Evolutionary conservation across 2,329 filamentous ascomycete genomes (phyloP).

Genomic region (Fusarium ramigenum): DNA sequence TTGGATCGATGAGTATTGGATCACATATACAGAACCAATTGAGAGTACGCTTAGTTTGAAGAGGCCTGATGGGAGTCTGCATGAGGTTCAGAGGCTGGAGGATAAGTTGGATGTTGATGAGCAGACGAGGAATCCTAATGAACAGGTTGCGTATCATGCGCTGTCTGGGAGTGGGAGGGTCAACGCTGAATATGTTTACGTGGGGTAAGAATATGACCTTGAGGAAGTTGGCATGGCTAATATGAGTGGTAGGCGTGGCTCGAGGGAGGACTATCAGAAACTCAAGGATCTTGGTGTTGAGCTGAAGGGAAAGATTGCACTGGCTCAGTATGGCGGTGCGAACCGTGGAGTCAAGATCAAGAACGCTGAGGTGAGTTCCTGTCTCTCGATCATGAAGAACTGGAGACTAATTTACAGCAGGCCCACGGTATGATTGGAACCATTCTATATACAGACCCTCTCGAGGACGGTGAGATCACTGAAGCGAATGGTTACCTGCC

Average conservation of each 20-base stretch:
- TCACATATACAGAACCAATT: constrained; percentile 28
- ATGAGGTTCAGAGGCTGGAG: constrained; percentile 29
- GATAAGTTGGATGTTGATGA: constrained; percentile 25
- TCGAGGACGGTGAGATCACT: constrained; percentile 24
- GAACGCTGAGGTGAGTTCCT: constrained; percentile 13
- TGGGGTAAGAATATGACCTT: not conserved
- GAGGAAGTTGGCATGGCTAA: rapidly evolving
- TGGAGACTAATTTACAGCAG: rapidly evolving
- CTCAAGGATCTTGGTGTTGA: constrained; percentile 19
- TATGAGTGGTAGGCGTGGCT: not conserved
- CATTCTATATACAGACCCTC: constrained; percentile 16
- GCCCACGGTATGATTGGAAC: constrained; percentile 27
- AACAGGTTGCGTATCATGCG: constrained; percentile 17
- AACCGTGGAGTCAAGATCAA: constrained; percentile 34
- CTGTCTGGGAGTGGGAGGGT: constrained; percentile 6
- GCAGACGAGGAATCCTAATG: constrained; percentile 15
- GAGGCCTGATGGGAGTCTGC: constrained; percentile 9
- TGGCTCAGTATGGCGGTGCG: constrained; percentile 12
- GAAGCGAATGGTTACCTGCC: constrained; percentile 26
- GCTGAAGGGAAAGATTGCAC: constrained; percentile 17
- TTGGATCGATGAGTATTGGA: constrained; percentile 34
- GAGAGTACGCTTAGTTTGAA: constrained; percentile 31
- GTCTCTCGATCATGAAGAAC: rapidly evolving
- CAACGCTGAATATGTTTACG: constrained; percentile 26
- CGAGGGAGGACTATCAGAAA: constrained; percentile 13